phyloP scores from a whole-genome alignment of 495 filamentous ascomycete genomes.

The Opeltia flavorubescens region DNA sequence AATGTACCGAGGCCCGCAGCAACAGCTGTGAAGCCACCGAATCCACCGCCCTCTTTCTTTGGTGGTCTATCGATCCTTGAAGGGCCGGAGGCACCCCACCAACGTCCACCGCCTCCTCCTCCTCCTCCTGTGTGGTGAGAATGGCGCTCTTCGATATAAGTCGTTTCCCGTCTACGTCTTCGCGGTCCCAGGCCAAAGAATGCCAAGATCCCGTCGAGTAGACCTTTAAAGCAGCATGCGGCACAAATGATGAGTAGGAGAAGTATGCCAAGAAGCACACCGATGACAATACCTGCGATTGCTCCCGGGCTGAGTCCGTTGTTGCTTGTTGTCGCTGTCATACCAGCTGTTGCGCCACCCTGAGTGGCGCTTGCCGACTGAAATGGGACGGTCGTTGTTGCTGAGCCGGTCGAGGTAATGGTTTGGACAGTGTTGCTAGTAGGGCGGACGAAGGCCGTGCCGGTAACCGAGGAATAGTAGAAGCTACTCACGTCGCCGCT shows the following conservation, averaged over 20 bases:
- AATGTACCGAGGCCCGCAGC: conserved; percentile 50
- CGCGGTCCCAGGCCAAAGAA: conserved; percentile 46
- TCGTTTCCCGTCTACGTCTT: conserved; percentile 35
- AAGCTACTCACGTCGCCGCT: conserved; percentile 24
- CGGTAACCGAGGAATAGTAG: conserved; percentile 14
- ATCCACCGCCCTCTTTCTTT: conserved; percentile 38
- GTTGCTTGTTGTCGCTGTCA: conserved; percentile 24
- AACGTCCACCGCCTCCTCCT: conserved; percentile 37
- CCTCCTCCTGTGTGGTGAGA: conserved; percentile 35
- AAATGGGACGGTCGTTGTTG: conserved; percentile 47
- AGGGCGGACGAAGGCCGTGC: conserved; percentile 48
- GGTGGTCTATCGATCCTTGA: conserved; percentile 27
- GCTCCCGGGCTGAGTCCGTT: conserved; percentile 63
- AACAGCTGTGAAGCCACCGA: conserved; percentile 41
- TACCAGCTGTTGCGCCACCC: conserved; percentile 29
- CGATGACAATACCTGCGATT: conserved; percentile 91
- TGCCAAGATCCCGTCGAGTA: conserved; percentile 48
- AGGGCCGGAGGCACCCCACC: conserved; percentile 49
- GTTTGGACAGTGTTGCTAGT: conserved; percentile 48
- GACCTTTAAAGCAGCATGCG: conserved; percentile 55
- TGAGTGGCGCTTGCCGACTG: conserved; percentile 39
- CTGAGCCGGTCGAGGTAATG: conserved; percentile 37
- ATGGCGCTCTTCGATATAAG: conserved; percentile 56
- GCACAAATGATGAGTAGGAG: conserved; percentile 60
- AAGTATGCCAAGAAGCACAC: conserved; percentile 60